Evolutionary conservation across 768 basidiomycete species (phyloP).

Genomic region (Heimioporus sp.): DNA sequence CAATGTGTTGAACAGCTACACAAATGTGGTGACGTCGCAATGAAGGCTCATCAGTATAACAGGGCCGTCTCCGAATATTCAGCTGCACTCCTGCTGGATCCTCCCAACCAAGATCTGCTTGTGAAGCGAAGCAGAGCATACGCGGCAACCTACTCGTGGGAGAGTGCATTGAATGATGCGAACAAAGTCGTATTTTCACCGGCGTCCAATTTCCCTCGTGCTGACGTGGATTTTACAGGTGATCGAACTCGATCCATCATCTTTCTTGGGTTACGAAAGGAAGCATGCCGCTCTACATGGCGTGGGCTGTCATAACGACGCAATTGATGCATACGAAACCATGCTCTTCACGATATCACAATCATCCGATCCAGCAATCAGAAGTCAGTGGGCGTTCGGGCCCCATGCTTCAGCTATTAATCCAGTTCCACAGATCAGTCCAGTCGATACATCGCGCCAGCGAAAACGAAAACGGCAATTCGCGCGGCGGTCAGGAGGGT

Average conservation of each 20-base stretch:
- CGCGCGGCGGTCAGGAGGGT: too few species aligned
- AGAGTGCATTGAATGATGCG: slow-evolving; percentile 1
- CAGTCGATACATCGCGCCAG: too few species aligned
- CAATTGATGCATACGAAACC: background rate
- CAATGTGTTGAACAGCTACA: too few species aligned
- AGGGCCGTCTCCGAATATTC: background rate
- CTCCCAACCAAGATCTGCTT: background rate
- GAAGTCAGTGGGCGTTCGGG: background rate
- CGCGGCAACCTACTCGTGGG: background rate
- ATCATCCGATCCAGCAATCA: background rate
- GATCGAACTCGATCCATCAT: background rate
- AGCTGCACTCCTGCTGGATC: background rate
- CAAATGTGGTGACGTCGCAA: too few species aligned
- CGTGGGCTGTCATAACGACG: background rate
- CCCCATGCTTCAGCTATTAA: too few species aligned
- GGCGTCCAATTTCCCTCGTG: too few species aligned
- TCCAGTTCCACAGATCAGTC: too few species aligned
- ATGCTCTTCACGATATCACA: background rate
- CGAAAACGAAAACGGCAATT: too few species aligned
- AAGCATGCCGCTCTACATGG: background rate
- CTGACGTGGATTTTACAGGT: background rate
- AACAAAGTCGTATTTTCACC: background rate
- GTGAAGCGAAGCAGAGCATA: background rate
- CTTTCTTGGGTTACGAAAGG: background rate
- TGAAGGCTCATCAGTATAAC: background rate